Evolutionary conservation across 2,329 filamentous ascomycete species (phyloP).

Genomic region (Talaromyces amestolkiae): DNA sequence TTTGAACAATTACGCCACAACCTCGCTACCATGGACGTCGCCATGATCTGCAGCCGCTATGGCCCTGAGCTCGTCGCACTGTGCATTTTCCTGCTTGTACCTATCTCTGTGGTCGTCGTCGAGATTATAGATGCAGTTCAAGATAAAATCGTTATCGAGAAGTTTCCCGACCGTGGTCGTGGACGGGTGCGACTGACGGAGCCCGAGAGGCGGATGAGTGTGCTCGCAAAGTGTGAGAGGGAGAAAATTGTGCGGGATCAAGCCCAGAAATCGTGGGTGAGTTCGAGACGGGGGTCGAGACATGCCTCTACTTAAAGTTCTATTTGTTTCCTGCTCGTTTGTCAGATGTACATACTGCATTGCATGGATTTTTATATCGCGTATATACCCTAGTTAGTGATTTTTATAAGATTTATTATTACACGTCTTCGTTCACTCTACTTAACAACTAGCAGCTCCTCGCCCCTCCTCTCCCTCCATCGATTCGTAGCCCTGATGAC

Average conservation of each 20-base stretch:
- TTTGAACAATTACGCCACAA: not conserved
- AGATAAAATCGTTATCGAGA: conserved; percentile 20
- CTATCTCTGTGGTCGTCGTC: conserved; percentile 24
- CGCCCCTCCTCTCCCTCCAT: not conserved
- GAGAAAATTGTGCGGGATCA: conserved; percentile 22
- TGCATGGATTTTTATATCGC: too few species aligned
- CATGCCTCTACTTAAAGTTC: not conserved
- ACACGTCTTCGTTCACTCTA: not conserved
- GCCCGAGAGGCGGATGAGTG: conserved; percentile 23
- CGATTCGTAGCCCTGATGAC: not conserved
- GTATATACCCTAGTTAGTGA: conserved; percentile 12
- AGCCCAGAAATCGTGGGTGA: conserved; percentile 13
- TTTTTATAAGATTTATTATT: not conserved
- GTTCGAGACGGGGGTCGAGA: conserved; percentile 9
- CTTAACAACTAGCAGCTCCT: not conserved
- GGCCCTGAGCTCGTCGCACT: conserved; percentile 25
- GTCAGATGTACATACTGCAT: not conserved
- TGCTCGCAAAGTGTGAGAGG: conserved; percentile 22
- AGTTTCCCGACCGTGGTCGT: conserved; percentile 24
- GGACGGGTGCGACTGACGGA: conserved; percentile 23
- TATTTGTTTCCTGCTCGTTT: not conserved
- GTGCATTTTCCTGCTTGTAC: conserved; percentile 25
- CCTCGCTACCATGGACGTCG: conserved; percentile 11
- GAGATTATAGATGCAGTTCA: conserved; percentile 22
- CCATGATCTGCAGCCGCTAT: conserved; percentile 14